These are phyloP conservation scores for Psilocybe mexicana DNA, from an alignment of 1,284 basidiomycete genomes.

Conservation along the genomic window DNA sequence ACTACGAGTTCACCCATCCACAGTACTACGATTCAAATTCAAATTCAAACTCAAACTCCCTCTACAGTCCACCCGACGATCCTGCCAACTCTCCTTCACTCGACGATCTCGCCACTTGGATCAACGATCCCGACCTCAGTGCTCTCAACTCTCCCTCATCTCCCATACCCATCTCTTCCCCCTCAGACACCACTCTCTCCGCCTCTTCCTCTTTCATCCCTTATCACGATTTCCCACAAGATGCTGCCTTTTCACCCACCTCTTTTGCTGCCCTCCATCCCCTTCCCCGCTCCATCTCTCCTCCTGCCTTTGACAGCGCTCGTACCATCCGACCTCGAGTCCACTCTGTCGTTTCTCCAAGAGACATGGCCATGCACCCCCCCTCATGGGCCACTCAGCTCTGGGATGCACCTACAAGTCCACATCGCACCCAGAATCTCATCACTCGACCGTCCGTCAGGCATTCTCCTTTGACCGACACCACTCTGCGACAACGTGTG, in stretches of 20 bases:
- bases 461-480: constrained; percentile 45
- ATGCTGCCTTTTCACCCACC: constrained; percentile 55
- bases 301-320: constrained; percentile 49
- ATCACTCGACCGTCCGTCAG: constrained; percentile 36
- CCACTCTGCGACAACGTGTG: constrained; percentile 39
- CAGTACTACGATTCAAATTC: constrained; percentile 18
- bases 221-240: constrained; percentile 48
- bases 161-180: constrained; percentile 62
- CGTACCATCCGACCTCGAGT: constrained; percentile 40
- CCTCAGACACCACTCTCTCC: constrained; percentile 40
- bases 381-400: constrained; percentile 66
- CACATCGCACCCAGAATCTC: constrained; percentile 32
- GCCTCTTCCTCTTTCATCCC: constrained; percentile 43
- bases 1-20: constrained; percentile 14
- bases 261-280: constrained; percentile 60
- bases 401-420: constrained; percentile 38
- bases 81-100: constrained; percentile 25
- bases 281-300: constrained; percentile 56
- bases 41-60: constrained; percentile 29
- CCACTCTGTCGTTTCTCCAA: constrained; percentile 53
- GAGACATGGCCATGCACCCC: constrained; percentile 52
- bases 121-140: constrained; percentile 52
- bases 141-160: constrained; percentile 50
- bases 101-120: constrained; percentile 48
- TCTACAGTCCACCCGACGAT: constrained; percentile 21